Evolutionary conservation across 2,329 filamentous ascomycete species (phyloP).

Genomic region (Cylindrodendrum hubeiense): DNA sequence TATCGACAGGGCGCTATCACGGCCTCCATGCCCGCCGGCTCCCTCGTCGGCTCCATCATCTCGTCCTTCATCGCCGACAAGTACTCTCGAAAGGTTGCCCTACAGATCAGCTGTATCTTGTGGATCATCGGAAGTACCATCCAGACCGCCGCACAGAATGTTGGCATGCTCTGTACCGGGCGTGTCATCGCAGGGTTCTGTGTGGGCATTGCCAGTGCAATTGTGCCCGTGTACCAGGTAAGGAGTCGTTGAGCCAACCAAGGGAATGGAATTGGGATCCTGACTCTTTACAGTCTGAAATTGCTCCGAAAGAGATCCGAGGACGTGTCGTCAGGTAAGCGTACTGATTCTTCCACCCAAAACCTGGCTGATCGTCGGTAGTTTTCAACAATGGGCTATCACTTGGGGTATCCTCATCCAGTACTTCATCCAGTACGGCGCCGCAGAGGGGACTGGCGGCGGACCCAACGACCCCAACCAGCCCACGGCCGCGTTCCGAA

Average conservation of each 20-base stretch:
- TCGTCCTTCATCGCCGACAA: conserved; percentile 65
- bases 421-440: conserved; percentile 76
- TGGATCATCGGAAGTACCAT: conserved; percentile 67
- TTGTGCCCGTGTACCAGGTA: conserved; percentile 76
- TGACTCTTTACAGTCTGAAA: conserved; percentile 60
- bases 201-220: conserved; percentile 79
- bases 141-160: conserved; percentile 72
- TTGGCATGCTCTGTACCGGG: conserved; percentile 78
- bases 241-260: background rate
- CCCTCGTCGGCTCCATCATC: conserved; percentile 69
- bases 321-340: conserved; percentile 66
- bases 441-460: conserved; percentile 63
- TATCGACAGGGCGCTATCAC: conserved; percentile 78
- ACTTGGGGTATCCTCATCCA: conserved; percentile 78
- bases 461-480: conserved; percentile 64
- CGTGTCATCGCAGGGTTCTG: conserved; percentile 79
- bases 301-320: conserved; percentile 69
- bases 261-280: background rate
- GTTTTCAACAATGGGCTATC: conserved; percentile 77
- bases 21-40: conserved; percentile 80
- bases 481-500: conserved; percentile 66
- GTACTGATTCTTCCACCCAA: background rate
- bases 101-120: conserved; percentile 63
- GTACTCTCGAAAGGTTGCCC: conserved; percentile 61
- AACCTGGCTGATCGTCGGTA: conserved; percentile 21